These are phyloP conservation scores for Pestalotiopsis sp. DNA, from an alignment of 2,329 filamentous ascomycete species.

Conservation along the genomic window DNA sequence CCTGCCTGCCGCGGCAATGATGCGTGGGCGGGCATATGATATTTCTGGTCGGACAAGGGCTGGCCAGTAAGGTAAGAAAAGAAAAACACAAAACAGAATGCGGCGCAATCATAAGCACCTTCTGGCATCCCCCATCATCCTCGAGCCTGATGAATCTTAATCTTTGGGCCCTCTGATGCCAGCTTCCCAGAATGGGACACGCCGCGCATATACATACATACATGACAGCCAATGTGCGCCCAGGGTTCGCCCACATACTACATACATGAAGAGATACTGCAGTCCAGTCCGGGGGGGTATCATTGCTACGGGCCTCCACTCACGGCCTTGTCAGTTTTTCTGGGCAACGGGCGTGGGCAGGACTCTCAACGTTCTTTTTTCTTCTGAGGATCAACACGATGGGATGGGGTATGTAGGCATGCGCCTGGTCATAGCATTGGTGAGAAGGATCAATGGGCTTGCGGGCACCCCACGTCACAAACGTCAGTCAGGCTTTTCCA, in stretches of 20 bases:
- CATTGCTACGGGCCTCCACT: neutral
- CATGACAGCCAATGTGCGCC: neutral
- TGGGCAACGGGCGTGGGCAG: neutral
- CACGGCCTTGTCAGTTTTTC: neutral
- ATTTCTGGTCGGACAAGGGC: neutral
- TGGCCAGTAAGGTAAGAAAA: neutral
- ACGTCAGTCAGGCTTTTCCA: too few species aligned
- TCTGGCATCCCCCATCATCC: neutral
- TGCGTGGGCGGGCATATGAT: neutral
- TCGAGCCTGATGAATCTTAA: conserved; percentile 6
- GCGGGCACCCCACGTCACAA: neutral
- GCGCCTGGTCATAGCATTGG: too few species aligned
- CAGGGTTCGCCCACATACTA: neutral
- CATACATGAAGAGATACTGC: neutral
- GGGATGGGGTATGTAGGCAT: neutral
- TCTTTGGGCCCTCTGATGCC: neutral
- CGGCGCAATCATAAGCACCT: neutral
- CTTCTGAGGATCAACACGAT: neutral
- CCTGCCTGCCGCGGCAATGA: neutral
- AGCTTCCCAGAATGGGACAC: conserved; percentile 11
- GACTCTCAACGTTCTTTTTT: too few species aligned
- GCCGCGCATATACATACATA: neutral
- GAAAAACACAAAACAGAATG: neutral
- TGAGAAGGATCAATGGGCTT: neutral
- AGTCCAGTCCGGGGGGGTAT: neutral